Conservation (phyloP, 1,284 basidiomycete genomes). For the Marasmius sp. region DNA sequence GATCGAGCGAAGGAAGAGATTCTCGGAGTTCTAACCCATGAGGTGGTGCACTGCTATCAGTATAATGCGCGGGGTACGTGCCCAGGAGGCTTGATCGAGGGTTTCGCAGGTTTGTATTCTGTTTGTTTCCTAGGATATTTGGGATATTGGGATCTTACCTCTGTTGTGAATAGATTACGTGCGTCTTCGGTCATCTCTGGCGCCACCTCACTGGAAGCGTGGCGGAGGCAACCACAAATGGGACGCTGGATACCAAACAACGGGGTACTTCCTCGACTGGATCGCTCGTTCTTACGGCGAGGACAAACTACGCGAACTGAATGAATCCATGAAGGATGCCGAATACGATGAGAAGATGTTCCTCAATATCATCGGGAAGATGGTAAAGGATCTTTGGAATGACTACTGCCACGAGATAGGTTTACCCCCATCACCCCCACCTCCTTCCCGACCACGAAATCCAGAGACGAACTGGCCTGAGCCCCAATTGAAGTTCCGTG, state of each 20-base stretch:
- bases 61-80: conserved; percentile 58
- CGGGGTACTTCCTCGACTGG: not conserved
- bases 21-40: conserved; percentile 61
- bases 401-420: conserved; percentile 32
- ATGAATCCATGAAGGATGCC: conserved; percentile 48
- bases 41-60: conserved; percentile 76
- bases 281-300: conserved; percentile 18
- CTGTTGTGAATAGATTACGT: conserved; percentile 7
- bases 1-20: conserved; percentile 59
- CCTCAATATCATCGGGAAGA: conserved; percentile 48
- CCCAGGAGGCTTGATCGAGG: conserved; percentile 70
- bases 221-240: not conserved
- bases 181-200: not conserved
- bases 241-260: not conserved
- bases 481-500: conserved; percentile 53
- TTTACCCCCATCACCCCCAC: not conserved
- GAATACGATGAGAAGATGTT: conserved; percentile 45
- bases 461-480: conserved; percentile 40
- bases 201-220: conserved; percentile 3
- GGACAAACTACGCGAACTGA: conserved; percentile 55
- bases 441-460: not conserved
- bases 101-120: conserved; percentile 60
- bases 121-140: not conserved
- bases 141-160: not conserved
- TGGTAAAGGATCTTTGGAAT: conserved; percentile 56